Evolutionary conservation across 2,329 filamentous ascomycete genomes (phyloP), one percentile per base, ranked within the genome.

Genomic region (Fusarium graminum): DNA sequence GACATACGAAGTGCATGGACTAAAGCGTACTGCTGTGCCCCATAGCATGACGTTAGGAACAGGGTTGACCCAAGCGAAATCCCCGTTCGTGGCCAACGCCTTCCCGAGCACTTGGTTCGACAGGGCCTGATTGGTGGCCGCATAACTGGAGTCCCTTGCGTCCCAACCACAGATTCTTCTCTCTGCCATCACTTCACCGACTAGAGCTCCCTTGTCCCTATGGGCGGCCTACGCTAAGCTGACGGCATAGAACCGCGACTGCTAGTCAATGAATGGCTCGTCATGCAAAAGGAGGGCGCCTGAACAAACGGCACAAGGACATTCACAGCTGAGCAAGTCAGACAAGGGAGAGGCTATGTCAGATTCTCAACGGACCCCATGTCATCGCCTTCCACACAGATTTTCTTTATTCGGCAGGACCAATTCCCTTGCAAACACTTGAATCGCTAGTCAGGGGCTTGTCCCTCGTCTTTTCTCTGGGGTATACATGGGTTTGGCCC

Each of bases 71-170:
- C 58, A 64, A 47, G 34, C 34, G 34, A 36, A 9, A 52, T 59
- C 61, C 59, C 70, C 66, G 57, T 63, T 53, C 61, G 46, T 52
- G 59, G 59, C 63, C 60, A 65, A 47, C 43, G 52, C 60, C 54
- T 55, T 68, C 63, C 71, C 69, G 55, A 68, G 54, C 53, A 63
- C 42, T 61, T 49, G 72, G 72, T 71, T 70, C 61, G 46, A 47
- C 43, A 25, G 38, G 72, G 72, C 44, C 70, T 72, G 69, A 74
- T 74, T 72, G 72, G 71, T 59, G 72, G 69, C 58, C 71, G 67
- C 59, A 28, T 46, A 40, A 60, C 57, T 55, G 59, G 67, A 59
- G 50, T 43, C 51, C 53, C 34, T 57, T 34, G 52, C 53, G 47
- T 56, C 61, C 68, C 61, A 62, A 59, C 58, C 62, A 60, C 58